Evolutionary conservation across 192 early-diverging fungal species (phyloP).

Genomic region (Linnemannia elongata): DNA sequence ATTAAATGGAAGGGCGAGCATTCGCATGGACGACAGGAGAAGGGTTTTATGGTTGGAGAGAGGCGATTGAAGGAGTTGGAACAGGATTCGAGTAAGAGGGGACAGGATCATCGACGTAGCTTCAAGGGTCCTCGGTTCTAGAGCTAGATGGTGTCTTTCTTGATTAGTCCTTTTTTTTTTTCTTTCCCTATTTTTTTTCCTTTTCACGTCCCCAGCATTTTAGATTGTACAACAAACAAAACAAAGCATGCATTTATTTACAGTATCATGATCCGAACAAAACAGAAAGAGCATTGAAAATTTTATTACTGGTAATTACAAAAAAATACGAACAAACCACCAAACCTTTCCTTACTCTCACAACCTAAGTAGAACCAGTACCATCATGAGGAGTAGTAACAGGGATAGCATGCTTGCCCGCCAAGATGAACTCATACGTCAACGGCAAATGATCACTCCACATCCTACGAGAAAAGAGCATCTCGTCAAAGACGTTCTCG

Average conservation of each 20-base stretch:
- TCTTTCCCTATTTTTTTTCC: not conserved
- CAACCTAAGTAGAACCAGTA: too few relatives aligned
- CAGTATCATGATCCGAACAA: not conserved
- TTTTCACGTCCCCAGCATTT: too few relatives aligned
- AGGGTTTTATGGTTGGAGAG: conserved; percentile 37
- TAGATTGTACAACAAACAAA: too few relatives aligned
- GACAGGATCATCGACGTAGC: conserved; percentile 22
- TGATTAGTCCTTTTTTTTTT: not conserved
- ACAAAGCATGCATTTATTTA: too few relatives aligned
- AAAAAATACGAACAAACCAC: too few relatives aligned
- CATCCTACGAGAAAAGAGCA: conserved; percentile 53
- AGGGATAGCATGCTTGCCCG: conserved; percentile 55
- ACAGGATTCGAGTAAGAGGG: conserved; percentile 19
- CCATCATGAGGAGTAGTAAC: conserved; percentile 16
- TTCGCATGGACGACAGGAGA: conserved; percentile 18
- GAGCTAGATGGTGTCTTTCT: not conserved
- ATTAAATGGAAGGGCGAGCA: conserved; percentile 57
- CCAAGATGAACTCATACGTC: conserved; percentile 54
- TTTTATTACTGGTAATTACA: too few relatives aligned
- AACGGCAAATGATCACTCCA: conserved; percentile 55
- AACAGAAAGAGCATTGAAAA: too few relatives aligned
- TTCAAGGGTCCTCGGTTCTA: not conserved
- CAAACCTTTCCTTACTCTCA: too few relatives aligned
- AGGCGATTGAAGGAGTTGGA: conserved; percentile 39
- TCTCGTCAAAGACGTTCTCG: conserved; percentile 54